phyloP scores from a whole-genome alignment of 1,139 yeast species.

The Debaryomycetaceae sp. region DNA sequence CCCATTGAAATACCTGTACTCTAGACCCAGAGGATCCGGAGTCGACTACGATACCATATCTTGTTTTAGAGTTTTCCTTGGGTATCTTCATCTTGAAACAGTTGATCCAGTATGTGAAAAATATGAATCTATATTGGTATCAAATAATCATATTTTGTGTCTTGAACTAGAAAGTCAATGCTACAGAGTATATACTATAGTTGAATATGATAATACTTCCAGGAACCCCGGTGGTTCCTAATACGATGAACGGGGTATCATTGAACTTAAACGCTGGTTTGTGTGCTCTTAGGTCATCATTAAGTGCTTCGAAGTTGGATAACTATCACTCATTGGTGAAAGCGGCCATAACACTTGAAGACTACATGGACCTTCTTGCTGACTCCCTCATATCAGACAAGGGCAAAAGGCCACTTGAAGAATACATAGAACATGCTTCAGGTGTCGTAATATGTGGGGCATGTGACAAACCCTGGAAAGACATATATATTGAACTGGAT shows the following conservation, averaged over 20 bases:
- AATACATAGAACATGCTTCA: conserved; percentile 4
- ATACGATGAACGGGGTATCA: not conserved
- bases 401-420: conserved; percentile 2
- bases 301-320: conserved; percentile 2
- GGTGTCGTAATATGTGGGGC: conserved; percentile 2
- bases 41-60: conserved; percentile 73
- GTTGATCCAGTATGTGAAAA: not conserved
- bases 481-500: conserved; percentile 2
- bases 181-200: not conserved
- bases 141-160: not conserved
- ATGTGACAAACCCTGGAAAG: conserved; percentile 16
- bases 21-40: conserved; percentile 84
- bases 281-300: not conserved
- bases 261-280: not conserved
- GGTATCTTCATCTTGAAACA: conserved; percentile 7
- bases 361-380: conserved; percentile 27
- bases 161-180: not conserved
- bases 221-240: conserved; percentile 7
- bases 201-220: conserved; percentile 8
- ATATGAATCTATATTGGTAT: conserved; percentile 1
- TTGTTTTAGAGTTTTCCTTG: conserved; percentile 9
- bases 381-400: conserved; percentile 6
- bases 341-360: conserved; percentile 30
- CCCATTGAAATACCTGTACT: conserved; percentile 67
- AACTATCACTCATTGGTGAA: conserved; percentile 29